A percentile compares a stretch with the other conserved stretches of the same genome.
These are phyloP conservation scores for Colletotrichum lupini DNA, from an alignment of 2,329 filamentous ascomycete genomes.

Conservation along the genomic window DNA sequence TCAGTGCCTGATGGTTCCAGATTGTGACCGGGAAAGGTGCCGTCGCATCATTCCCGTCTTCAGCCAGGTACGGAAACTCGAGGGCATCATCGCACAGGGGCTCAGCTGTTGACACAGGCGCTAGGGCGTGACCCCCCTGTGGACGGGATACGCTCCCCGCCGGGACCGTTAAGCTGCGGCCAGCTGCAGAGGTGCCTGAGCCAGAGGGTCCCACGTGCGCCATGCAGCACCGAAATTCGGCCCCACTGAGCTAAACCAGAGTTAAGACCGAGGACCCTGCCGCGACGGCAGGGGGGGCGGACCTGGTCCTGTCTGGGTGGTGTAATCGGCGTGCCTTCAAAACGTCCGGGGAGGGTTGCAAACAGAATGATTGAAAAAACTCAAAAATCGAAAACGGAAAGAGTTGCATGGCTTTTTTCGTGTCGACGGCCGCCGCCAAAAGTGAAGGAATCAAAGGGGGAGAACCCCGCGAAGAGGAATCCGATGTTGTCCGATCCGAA, in stretches of 20 bases:
- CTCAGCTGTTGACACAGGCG: slow-evolving; percentile 15
- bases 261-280: slow-evolving; percentile 16
- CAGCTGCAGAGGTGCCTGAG: slow-evolving; percentile 33
- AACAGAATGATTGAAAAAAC: slow-evolving; percentile 20
- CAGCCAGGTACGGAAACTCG: slow-evolving; percentile 7
- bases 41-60: slow-evolving; percentile 3
- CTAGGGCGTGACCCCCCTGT: slow-evolving; percentile 13
- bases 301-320: not conserved
- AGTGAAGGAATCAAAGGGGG: slow-evolving; percentile 11
- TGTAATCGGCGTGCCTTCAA: slow-evolving; percentile 16
- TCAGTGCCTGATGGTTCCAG: slow-evolving; percentile 12
- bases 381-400: slow-evolving; percentile 33
- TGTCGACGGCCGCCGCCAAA: slow-evolving; percentile 14
- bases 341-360: slow-evolving; percentile 31
- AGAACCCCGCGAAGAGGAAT: not conserved
- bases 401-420: slow-evolving; percentile 11
- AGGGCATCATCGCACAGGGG: slow-evolving; percentile 26
- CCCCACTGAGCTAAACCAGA: slow-evolving; percentile 23
- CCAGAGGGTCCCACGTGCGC: slow-evolving; percentile 31
- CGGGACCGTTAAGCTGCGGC: slow-evolving; percentile 18
- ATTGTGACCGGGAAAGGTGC: not conserved
- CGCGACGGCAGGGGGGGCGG: slow-evolving; percentile 23
- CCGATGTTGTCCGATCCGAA: slow-evolving; percentile 15
- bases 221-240: slow-evolving; percentile 34
- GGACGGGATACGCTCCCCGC: slow-evolving; percentile 23